Evolutionary conservation across 805 yeast genomes (phyloP), one percentile per base, ranked within the genome.

Genomic region (Lipomyces japonicus): DNA sequence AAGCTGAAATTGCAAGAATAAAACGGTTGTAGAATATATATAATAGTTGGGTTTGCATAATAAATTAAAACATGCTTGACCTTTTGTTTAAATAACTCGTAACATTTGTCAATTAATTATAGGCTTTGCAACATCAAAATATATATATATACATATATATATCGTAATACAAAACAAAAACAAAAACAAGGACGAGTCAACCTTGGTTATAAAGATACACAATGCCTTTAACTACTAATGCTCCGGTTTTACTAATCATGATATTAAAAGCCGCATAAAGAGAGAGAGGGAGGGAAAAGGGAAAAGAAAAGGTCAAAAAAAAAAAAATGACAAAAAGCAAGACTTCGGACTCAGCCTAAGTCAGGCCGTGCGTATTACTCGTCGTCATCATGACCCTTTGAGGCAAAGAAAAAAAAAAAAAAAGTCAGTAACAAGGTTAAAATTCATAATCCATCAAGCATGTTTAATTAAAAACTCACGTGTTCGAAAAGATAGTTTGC

Each of bases 401-500:
- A n/a, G n/a, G n/a, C n/a, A n/a, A n/a, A n/a, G n/a, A n/a, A n/a
- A 39, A 25, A 35, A 14, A 23, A 1, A 4, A 23, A 30, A 22
- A n/a, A 21, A 38, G 36, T 41, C 21, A 32, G 39, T 24, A n/a
- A 16, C 24, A 9, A 10, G 9, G 18, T 25, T 25, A 25, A 35
- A n/a, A n/a, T n/a, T n/a, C n/a, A n/a, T n/a, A n/a, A n/a, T n/a
- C n/a, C n/a, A 31, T 23, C n/a, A 7, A 25, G n/a, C 12, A 22
- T 9, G 18, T 16, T n/a, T 14, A 9, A 21, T 4, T 12, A 5
- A 18, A 24, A 9, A 40, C 56, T 18, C 32, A 51, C 74, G 48
- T 73, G 71, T 61, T 72, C 76, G 46, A 93, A 86, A 61, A 93
- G 75, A 64, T 88, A 79, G 71, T 93, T 93, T 21, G 97, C 98